These are phyloP conservation scores for Debaryomyces coudertii DNA, from an alignment of 1,139 yeast species.

Conservation along the genomic window DNA sequence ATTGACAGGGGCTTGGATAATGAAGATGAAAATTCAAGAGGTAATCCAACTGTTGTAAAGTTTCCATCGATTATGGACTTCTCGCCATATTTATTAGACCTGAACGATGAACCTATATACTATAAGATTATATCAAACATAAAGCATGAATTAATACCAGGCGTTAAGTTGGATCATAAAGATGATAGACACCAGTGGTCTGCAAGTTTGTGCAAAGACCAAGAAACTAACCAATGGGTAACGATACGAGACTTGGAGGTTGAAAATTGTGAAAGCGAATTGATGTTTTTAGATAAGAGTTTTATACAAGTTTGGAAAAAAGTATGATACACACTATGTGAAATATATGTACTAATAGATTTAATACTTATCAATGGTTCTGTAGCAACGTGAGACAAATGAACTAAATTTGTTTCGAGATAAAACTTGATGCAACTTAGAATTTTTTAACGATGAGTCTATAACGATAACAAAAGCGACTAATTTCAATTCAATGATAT, in stretches of 20 bases:
- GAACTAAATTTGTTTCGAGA: constrained; percentile 7
- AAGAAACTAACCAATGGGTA: constrained; percentile 51
- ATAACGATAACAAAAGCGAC: constrained; percentile 26
- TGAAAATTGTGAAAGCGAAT: constrained; percentile 53
- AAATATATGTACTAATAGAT: constrained; percentile 4
- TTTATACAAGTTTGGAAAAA: constrained; percentile 70
- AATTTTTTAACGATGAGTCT: constrained; percentile 20
- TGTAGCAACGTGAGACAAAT: constrained; percentile 17
- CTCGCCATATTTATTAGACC: constrained; percentile 29
- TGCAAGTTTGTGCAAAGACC: constrained; percentile 44
- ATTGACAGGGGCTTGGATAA: constrained; percentile 54
- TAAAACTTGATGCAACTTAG: constrained; percentile 22
- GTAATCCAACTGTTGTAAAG: constrained; percentile 67
- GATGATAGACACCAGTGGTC: constrained; percentile 50
- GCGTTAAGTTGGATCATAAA: constrained; percentile 23
- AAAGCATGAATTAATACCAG: constrained; percentile 41
- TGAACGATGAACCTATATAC: constrained; percentile 17
- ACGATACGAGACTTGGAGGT: constrained; percentile 57
- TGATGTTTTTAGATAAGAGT: constrained; percentile 63
- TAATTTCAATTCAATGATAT: constrained; percentile 20
- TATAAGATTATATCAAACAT: constrained; percentile 58
- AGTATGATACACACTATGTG: constrained; percentile 8
- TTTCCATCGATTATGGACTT: constrained; percentile 54
- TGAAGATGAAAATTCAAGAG: constrained; percentile 27
- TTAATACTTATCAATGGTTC: constrained; percentile 9